Evolutionary conservation across 139 green algal species (phyloP), one percentile per base, ranked within the genome.

Genomic region (Picochlorum costavermella): DNA sequence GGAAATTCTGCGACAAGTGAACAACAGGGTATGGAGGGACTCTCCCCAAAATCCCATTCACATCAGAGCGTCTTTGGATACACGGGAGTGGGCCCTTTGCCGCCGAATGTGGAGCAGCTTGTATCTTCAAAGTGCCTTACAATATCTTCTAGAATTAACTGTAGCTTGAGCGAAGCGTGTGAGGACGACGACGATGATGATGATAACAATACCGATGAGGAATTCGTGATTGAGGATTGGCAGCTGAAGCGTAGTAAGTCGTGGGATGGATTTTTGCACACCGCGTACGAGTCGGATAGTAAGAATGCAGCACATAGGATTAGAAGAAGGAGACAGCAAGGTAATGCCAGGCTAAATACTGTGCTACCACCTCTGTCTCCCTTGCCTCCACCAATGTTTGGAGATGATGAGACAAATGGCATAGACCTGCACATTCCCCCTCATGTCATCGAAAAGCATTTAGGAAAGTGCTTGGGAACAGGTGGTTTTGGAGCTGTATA

Each of bases 401-500:
- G 23, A 23, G 44, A 55, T 26, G 59, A 9, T 20, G 20, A 29
- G 13, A 26, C 31, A 23, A 33, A 56, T 1, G 44, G 50, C 2
- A 53, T 37, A 1, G 72, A 83, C 44, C 65, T 94, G 36, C 56
- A 87, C 50, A 77, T 93, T 16, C 77, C 91, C 58, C 50, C 72
- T 3, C 37, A 17, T 0, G 86, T 94, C 64, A 65, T 95, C 6
- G 68, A 80, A 64, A 84, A 80, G 0, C 59, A 66, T 63, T 60
- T 94, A 49, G 81, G 84, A 1, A 49, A 30, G 43, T 88, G 60
- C 59, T 80, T 76, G 83, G 83, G 85, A 44, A 72, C 63, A 12
- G 85, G 85, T 23, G 87, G 84, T 49, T 95, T 88, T 74, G 87
- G 87, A 1, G 56, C 58, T 5, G 86, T 94, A 31, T 88, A 85